Conservation (phyloP, 495 filamentous ascomycete species). For the Hypomontagnella submonticulosa region DNA sequence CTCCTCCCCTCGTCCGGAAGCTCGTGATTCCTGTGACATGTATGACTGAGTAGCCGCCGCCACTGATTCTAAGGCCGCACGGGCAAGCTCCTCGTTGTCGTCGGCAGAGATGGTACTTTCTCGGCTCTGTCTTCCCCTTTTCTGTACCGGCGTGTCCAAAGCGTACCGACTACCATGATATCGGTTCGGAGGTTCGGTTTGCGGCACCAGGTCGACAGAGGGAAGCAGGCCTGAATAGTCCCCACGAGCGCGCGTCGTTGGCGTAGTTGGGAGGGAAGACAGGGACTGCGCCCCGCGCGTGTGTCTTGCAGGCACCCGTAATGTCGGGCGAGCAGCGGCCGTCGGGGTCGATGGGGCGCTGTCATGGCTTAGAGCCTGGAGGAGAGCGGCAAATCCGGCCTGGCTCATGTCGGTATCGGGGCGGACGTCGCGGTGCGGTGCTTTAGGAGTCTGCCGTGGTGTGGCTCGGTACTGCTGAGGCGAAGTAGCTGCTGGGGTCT, state of each 20-base stretch:
- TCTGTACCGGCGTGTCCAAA: conserved; percentile 46
- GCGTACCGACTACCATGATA: conserved; percentile 43
- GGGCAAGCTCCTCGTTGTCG: conserved; percentile 72
- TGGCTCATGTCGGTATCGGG: conserved; percentile 53
- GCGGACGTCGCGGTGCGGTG: conserved; percentile 51
- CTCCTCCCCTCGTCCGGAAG: conserved; percentile 47
- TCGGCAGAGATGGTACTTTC: conserved; percentile 92
- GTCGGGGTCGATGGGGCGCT: conserved; percentile 70
- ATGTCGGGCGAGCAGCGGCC: conserved; percentile 50
- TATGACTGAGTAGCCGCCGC: conserved; percentile 58
- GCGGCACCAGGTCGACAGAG: conserved; percentile 67
- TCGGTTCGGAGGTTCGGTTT: conserved; percentile 61
- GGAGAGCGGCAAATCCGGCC: conserved; percentile 77
- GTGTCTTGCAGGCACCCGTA: conserved; percentile 65
- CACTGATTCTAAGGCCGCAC: conserved; percentile 65
- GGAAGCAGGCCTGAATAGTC: conserved; percentile 59
- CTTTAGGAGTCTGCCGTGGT: conserved; percentile 60
- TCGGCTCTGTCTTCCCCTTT: conserved; percentile 68
- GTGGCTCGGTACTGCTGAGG: conserved; percentile 60
- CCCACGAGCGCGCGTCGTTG: conserved; percentile 60
- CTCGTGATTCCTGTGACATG: conserved; percentile 53
- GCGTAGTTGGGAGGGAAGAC: conserved; percentile 84
- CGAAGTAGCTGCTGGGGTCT: conserved; percentile 60
- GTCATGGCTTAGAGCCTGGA: conserved; percentile 79
- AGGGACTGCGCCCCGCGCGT: conserved; percentile 76